Conservation (phyloP, 345 rosid genomes). For the Cardamine resedifolia region DNA sequence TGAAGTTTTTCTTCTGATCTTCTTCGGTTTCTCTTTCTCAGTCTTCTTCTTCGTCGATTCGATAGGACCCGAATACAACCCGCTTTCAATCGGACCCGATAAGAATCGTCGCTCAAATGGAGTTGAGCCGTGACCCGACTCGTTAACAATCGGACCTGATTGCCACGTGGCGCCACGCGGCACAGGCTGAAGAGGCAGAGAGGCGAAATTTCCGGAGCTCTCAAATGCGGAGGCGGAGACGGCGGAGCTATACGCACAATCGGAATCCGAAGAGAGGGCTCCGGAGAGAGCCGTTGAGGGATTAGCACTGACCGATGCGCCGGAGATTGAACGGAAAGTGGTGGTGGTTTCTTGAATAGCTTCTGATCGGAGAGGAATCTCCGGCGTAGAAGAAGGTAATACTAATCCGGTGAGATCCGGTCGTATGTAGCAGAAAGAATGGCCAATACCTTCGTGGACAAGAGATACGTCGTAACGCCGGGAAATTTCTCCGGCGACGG, state of each 20-base stretch:
- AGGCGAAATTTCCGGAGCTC: constrained; percentile 83
- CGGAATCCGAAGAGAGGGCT: constrained; percentile 5
- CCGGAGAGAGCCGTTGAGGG: constrained; percentile 61
- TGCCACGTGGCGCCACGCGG: constrained; percentile 49
- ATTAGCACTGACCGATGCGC: constrained; percentile 94
- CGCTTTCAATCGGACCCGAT: constrained; percentile 52
- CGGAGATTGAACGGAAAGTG: constrained; percentile 80
- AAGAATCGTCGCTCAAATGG: constrained; percentile 48
- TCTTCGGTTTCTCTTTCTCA: constrained; percentile 52
- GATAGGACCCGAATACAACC: constrained; percentile 44
- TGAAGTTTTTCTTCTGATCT: constrained; percentile 8
- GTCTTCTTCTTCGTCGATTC: constrained; percentile 21
- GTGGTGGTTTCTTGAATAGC: constrained; percentile 29
- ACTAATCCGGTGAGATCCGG: constrained; percentile 45
- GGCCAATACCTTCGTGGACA: constrained; percentile 65
- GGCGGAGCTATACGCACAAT: constrained; percentile 39
- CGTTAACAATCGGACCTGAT: constrained; percentile 55
- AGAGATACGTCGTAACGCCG: constrained; percentile 56
- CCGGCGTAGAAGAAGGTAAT: constrained; percentile 42
- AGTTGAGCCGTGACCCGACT: constrained; percentile 43
- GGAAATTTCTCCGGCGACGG: constrained; percentile 54
- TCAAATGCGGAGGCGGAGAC: constrained; percentile 70
- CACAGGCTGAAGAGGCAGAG: constrained; percentile 85
- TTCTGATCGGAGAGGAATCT: constrained; percentile 49
- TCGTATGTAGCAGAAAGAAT: constrained; percentile 79